Evolutionary conservation across 768 basidiomycete genomes (phyloP), one percentile per base, ranked within the genome.

Genomic region (Collybiopsis luxurians): DNA sequence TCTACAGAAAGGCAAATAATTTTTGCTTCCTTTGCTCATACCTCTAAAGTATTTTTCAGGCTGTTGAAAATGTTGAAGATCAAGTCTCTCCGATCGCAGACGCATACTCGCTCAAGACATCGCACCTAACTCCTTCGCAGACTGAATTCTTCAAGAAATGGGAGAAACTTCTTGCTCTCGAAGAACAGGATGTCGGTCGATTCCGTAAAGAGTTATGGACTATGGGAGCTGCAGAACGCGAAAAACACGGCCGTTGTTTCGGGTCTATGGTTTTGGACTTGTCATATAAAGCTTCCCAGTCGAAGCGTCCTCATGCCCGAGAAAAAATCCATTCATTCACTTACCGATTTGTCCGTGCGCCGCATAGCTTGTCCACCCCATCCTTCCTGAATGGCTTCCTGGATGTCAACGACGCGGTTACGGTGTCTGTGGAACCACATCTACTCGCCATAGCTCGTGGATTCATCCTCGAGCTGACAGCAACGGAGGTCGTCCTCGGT

Each of bases 161-260:
- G 97, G 97, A 99, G 66, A 73, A 77, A 2, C 78, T 98, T 15
- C 77, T 98, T 55, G 79, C 92, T 2, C 58, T 80, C 23, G 97
- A 99, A 68, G 97, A 98, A 67, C 86, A 88, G 56, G 95, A 97
- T 61, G 75, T 90, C 13, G 73, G 87, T 10, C 80, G 90, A 19
- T 95, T 92, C 74, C 85, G 85, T 67, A 91, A 90, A 61, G 95
- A 99, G 64, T 75, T 98, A 9, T 99, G 97, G 97, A 95, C 91
- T 0, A 83, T 96, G 80, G 81, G 81, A 5, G 92, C 93, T 0
- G 73, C 69, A 17, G 87, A 95, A 63, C 80, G 97, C 55, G 91
- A 94, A 69, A 79, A 73, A 54, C 82, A 81, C 40, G 97, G 97
- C 2, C 78, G 95, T 60, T 97, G 95, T 66, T 91, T 98, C 62